phyloP scores from a whole-genome alignment of 192 early-diverging fungal genomes.

The Umbelopsis isabellina region DNA sequence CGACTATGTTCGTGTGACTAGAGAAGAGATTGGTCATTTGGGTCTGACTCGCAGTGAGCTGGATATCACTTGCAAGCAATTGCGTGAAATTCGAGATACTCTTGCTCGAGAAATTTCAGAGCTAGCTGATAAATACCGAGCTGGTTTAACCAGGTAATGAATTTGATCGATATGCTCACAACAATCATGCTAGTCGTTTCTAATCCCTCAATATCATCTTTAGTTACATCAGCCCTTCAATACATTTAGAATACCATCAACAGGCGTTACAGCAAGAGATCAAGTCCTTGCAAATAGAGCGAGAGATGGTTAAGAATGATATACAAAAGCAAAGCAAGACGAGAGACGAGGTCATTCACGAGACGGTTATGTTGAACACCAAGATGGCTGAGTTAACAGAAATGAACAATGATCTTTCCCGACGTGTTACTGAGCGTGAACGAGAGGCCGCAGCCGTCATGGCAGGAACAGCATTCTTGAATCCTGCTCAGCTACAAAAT shows the following conservation, averaged over 20 bases:
- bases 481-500: neutral
- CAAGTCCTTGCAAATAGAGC: conserved; percentile 47
- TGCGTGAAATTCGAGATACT: neutral
- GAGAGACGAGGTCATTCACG: conserved; percentile 54
- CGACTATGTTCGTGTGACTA: conserved; percentile 10
- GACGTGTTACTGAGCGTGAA: conserved; percentile 45
- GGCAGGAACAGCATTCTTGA: conserved; percentile 37
- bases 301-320: conserved; percentile 43
- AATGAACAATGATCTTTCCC: conserved; percentile 60
- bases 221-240: conserved; percentile 9
- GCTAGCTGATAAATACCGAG: conserved; percentile 34
- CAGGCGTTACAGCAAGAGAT: conserved; percentile 54
- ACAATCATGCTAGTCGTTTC: neutral
- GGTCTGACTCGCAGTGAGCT: conserved; percentile 25
- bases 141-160: conserved; percentile 31
- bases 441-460: conserved; percentile 42
- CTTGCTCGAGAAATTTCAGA: conserved; percentile 24
- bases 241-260: conserved; percentile 46
- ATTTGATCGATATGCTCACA: neutral
- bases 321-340: conserved; percentile 44
- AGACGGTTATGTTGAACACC: conserved; percentile 53
- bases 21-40: conserved; percentile 29
- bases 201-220: neutral
- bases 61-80: conserved; percentile 21
- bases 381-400: conserved; percentile 56